phyloP scores from a whole-genome alignment of 352 stramenopile genomes.

The Globisporangium barbulae region DNA sequence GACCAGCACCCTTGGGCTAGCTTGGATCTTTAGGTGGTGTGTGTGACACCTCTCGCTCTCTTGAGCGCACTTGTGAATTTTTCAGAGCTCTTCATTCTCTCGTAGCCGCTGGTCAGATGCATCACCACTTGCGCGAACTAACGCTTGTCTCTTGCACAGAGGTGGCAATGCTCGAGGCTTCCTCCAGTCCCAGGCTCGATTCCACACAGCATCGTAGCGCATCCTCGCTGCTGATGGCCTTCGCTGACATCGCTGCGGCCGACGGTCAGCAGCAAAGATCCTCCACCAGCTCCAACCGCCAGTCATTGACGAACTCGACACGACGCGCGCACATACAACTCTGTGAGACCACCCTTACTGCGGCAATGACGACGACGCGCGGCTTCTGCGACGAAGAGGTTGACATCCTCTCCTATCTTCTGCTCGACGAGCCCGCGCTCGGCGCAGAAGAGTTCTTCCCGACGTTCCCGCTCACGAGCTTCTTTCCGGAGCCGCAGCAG shows the following conservation, averaged over 20 bases:
- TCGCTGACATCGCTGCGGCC: background rate
- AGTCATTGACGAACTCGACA: background rate
- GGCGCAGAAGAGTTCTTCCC: slow-evolving; percentile 7
- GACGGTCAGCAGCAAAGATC: background rate
- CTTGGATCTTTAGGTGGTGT: background rate
- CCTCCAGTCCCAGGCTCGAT: background rate
- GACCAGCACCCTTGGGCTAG: background rate
- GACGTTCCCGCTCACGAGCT: slow-evolving; percentile 3
- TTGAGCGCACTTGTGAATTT: background rate
- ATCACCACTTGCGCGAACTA: background rate
- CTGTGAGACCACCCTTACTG: background rate
- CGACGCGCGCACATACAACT: background rate
- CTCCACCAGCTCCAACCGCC: background rate
- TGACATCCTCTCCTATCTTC: slow-evolving; percentile 11
- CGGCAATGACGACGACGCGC: slow-evolving; percentile 1
- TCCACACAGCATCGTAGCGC: background rate
- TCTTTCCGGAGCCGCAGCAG: background rate
- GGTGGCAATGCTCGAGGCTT: background rate
- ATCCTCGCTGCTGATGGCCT: background rate
- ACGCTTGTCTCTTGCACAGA: slow-evolving; percentile 1
- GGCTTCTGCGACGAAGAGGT: slow-evolving; percentile 17
- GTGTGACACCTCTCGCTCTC: background rate
- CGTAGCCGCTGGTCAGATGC: background rate
- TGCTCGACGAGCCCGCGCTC: slow-evolving; percentile 2
- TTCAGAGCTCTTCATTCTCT: slow-evolving; percentile 3